Evolutionary conservation across 306 rosid genomes (phyloP).

Genomic region (Begonia peltatifolia): DNA sequence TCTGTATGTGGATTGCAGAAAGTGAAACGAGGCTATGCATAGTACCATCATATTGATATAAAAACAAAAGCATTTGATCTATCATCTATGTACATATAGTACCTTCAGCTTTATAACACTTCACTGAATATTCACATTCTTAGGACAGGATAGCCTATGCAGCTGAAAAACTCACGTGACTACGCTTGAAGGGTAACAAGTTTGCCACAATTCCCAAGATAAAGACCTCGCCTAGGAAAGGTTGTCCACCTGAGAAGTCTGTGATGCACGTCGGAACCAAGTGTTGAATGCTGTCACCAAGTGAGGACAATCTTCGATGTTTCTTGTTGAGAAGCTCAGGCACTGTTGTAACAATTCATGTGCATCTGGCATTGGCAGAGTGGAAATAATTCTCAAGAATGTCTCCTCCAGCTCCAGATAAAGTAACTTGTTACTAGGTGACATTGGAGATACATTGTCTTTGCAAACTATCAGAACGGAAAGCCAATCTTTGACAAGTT

Average conservation of each 20-base stretch:
- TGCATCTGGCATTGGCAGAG: constrained; percentile 80
- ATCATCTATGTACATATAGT: neutral
- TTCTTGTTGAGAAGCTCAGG: constrained; percentile 73
- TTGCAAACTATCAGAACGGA: constrained; percentile 82
- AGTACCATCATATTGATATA: neutral
- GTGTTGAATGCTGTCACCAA: constrained; percentile 71
- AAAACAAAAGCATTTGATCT: neutral
- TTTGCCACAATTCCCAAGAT: no score
- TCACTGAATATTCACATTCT: neutral
- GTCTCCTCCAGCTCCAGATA: constrained; percentile 74
- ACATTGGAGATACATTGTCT: constrained; percentile 63
- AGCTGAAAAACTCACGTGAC: no score
- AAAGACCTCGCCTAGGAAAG: neutral
- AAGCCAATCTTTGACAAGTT: constrained; percentile 81
- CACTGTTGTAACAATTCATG: constrained; percentile 77
- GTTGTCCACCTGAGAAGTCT: constrained; percentile 21
- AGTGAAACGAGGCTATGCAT: no score
- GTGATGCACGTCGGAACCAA: constrained; percentile 84
- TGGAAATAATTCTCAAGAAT: constrained; percentile 68
- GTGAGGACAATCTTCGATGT: constrained; percentile 84
- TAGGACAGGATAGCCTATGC: neutral
- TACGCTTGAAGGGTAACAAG: no score
- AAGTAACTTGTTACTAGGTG: constrained; percentile 36
- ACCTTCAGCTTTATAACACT: neutral
- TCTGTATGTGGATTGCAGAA: no score